Evolutionary conservation across 1,284 basidiomycete genomes (phyloP).

Genomic region (Wolfiporia cocos): DNA sequence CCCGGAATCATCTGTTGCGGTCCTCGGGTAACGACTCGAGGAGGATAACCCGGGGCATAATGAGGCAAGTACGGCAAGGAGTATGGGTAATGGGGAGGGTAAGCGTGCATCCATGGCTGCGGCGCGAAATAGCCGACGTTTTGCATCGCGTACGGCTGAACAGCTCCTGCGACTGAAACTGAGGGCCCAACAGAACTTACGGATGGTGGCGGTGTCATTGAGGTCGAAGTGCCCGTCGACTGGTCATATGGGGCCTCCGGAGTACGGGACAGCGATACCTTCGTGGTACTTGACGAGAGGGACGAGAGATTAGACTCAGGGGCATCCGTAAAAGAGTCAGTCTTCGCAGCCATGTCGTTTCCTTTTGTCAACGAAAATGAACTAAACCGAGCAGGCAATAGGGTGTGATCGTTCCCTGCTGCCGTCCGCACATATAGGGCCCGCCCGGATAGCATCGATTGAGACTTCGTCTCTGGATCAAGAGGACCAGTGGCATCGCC

Average conservation of each 20-base stretch:
- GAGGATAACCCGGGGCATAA: conserved; percentile 27
- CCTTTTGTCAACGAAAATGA: too few relatives aligned
- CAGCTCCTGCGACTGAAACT: conserved; percentile 23
- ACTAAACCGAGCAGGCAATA: too few relatives aligned
- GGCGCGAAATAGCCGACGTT: conserved; percentile 42
- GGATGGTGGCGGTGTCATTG: conserved; percentile 10
- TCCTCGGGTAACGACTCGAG: not conserved
- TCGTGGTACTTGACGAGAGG: conserved; percentile 13
- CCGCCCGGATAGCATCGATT: too few relatives aligned
- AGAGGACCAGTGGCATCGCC: too few relatives aligned
- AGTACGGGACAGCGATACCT: conserved; percentile 9
- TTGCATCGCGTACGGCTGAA: conserved; percentile 33
- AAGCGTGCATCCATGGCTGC: conserved; percentile 50
- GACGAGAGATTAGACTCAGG: not conserved
- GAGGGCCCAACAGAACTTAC: conserved; percentile 15
- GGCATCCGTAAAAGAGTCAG: not conserved
- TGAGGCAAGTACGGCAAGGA: conserved; percentile 46
- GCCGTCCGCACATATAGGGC: too few relatives aligned
- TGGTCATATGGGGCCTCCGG: conserved; percentile 5
- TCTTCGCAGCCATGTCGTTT: too few relatives aligned
- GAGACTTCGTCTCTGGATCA: too few relatives aligned
- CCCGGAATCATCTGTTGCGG: not conserved
- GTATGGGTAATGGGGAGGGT: conserved; percentile 43
- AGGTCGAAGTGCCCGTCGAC: conserved; percentile 3
- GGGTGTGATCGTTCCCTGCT: too few relatives aligned